Percentiles rank a stretch among this genome's conserved stretches.
These are phyloP conservation scores for Reticulascus tulasneorum DNA, from an alignment of 2,329 filamentous ascomycete species.

Conservation along the genomic window DNA sequence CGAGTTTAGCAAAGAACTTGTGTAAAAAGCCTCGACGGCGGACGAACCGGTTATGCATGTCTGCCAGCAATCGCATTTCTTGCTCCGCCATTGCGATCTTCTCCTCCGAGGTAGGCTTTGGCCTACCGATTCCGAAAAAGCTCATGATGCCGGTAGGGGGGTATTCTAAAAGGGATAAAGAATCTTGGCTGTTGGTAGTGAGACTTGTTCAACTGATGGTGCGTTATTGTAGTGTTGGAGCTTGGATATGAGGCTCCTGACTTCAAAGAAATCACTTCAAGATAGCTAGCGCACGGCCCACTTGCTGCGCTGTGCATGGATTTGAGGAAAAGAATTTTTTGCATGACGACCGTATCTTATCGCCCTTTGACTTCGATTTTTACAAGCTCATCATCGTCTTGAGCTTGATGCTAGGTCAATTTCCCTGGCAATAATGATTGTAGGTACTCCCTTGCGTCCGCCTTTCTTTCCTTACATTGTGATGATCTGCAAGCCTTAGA, in stretches of 20 bases:
- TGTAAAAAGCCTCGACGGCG: constrained; percentile 1
- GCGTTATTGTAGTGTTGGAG: too few relatives aligned
- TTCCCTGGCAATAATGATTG: constrained; percentile 12
- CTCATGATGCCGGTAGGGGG: constrained; percentile 31
- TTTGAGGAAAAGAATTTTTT: too few relatives aligned
- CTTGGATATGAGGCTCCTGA: too few relatives aligned
- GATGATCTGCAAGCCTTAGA: constrained; percentile 39
- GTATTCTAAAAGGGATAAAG: too few relatives aligned
- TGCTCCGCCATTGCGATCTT: constrained; percentile 96
- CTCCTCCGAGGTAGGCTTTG: constrained; percentile 89
- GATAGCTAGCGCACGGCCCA: too few relatives aligned
- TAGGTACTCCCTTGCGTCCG: constrained; percentile 3
- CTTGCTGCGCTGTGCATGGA: too few relatives aligned
- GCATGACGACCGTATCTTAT: too few relatives aligned
- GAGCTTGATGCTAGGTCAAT: too few relatives aligned
- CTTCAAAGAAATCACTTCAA: too few relatives aligned
- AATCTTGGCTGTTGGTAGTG: too few relatives aligned
- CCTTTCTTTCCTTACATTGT: constrained; percentile 18
- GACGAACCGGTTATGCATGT: constrained; percentile 93
- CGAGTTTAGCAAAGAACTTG: background rate
- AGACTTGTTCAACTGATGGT: too few relatives aligned
- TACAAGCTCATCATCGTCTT: constrained; percentile 11
- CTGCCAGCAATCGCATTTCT: constrained; percentile 95
- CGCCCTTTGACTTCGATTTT: too few relatives aligned
- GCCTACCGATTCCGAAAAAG: constrained; percentile 50